Percentiles rank a stretch among this genome's conserved stretches.
These are phyloP conservation scores for Infundibulicybe gibba DNA, from an alignment of 768 basidiomycete genomes.

Conservation along the genomic window DNA sequence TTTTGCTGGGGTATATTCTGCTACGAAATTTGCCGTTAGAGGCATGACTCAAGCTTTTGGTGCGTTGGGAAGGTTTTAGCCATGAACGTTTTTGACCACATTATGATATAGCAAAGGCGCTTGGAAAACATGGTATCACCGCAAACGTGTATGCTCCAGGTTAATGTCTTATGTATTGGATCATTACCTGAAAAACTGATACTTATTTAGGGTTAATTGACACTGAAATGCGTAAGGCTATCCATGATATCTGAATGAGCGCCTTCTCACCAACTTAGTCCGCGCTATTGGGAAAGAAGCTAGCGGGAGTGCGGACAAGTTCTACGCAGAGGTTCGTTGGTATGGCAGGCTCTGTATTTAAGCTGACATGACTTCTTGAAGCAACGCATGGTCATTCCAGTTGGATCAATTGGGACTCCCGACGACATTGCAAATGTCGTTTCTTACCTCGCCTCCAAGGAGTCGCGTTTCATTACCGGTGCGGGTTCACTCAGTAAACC, in stretches of 20 bases:
- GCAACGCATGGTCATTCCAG: not conserved
- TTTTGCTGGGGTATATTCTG: constrained; percentile 21
- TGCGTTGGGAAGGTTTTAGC: constrained; percentile 7
- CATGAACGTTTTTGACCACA: not conserved
- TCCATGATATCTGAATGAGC: not conserved
- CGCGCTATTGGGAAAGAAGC: no score
- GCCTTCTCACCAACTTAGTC: no score
- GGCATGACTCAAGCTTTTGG: constrained; percentile 36
- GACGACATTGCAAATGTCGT: constrained; percentile 21
- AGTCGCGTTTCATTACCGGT: constrained; percentile 21
- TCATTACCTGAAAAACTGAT: not conserved
- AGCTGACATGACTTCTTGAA: not conserved
- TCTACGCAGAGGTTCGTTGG: no score
- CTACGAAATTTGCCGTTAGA: constrained; percentile 39
- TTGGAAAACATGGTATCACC: constrained; percentile 17
- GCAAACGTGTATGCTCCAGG: constrained; percentile 22
- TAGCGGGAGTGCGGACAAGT: no score
- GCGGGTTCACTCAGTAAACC: not conserved
- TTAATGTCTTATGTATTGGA: not conserved
- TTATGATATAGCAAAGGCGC: constrained; percentile 11
- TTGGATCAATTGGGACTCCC: constrained; percentile 1
- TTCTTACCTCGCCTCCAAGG: constrained; percentile 25
- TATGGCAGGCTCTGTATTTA: no score
- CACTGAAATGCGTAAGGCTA: not conserved
- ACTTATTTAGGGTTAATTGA: not conserved